A percentile compares a stretch with the other conserved stretches of the same genome.
phyloP scores from a whole-genome alignment of 495 filamentous ascomycete genomes.

The Talaromyces borbonicus region DNA sequence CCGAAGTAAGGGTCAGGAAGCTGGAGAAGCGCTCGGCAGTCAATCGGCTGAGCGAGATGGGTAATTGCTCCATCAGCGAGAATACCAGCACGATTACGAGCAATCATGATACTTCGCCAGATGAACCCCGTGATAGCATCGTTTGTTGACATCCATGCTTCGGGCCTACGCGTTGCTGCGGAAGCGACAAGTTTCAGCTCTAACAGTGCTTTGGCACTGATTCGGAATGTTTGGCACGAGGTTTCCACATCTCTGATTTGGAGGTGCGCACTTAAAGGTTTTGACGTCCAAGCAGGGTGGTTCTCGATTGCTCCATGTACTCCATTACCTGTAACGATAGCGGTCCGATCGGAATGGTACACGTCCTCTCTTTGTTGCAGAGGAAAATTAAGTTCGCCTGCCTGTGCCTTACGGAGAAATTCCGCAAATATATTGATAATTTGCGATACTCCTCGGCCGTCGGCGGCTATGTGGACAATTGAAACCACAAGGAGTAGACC shows the following conservation, averaged over 20 bases:
- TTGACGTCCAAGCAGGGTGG: constrained; percentile 23
- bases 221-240: constrained; percentile 13
- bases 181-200: constrained; percentile 23
- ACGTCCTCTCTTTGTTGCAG: constrained; percentile 18
- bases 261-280: constrained; percentile 20
- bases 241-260: constrained; percentile 17
- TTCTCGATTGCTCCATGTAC: constrained; percentile 15
- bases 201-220: constrained; percentile 19
- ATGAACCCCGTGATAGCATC: constrained; percentile 30
- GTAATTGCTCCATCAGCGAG: not conserved
- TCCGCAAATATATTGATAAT: constrained; percentile 28
- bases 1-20: not conserved
- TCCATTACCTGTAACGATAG: not conserved
- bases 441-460: constrained; percentile 21
- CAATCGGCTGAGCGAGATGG: not conserved
- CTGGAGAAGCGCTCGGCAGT: not conserved
- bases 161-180: constrained; percentile 16
- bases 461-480: constrained; percentile 25
- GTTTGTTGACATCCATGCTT: constrained; percentile 27
- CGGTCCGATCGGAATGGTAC: constrained; percentile 12
- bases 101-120: constrained; percentile 28
- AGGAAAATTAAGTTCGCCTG: constrained; percentile 13
- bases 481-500: constrained; percentile 19
- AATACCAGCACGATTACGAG: not conserved
- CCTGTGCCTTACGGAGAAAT: constrained; percentile 24